phyloP scores from a whole-genome alignment of 176 grass and related monocot genomes.

The Phragmites australis region DNA sequence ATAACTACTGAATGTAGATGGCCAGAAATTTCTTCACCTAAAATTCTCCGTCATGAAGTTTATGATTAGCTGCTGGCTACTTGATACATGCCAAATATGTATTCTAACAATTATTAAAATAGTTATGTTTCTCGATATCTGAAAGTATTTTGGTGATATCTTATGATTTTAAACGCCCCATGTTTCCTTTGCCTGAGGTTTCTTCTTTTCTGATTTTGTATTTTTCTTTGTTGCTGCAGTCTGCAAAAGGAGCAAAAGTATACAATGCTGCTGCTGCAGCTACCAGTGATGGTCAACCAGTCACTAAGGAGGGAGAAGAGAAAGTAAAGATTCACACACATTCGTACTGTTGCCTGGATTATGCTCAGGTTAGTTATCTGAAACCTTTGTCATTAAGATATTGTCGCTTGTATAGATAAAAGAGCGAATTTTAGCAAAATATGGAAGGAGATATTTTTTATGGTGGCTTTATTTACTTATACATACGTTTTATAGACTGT shows the following conservation, averaged over 20 bases:
- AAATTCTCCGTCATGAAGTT: neutral
- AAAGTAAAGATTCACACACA: conserved; percentile 94
- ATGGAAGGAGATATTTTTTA: neutral
- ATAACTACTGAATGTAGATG: neutral
- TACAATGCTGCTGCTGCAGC: conserved; percentile 74
- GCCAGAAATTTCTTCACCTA: neutral
- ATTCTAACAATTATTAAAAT: conserved; percentile 16
- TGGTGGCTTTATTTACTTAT: neutral
- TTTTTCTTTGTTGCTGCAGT: conserved; percentile 53
- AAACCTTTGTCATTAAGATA: conserved; percentile 11
- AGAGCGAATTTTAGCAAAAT: neutral
- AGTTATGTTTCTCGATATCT: neutral
- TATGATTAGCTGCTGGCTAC: neutral
- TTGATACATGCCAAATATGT: conserved; percentile 21
- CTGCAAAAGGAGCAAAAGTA: conserved; percentile 82
- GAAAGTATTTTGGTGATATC: neutral
- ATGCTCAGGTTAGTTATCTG: conserved; percentile 70
- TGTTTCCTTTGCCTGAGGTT: neutral
- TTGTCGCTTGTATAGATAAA: conserved; percentile 19
- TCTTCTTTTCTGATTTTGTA: conserved; percentile 9
- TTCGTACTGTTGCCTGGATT: conserved; percentile 98
- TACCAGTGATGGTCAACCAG: conserved; percentile 51
- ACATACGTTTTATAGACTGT: neutral
- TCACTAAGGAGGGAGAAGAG: conserved; percentile 80
- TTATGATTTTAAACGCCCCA: neutral